Evolutionary conservation across 2,329 filamentous ascomycete genomes (phyloP), one percentile per base, ranked within the genome.

Genomic region (Chaetomiaceae sp.): DNA sequence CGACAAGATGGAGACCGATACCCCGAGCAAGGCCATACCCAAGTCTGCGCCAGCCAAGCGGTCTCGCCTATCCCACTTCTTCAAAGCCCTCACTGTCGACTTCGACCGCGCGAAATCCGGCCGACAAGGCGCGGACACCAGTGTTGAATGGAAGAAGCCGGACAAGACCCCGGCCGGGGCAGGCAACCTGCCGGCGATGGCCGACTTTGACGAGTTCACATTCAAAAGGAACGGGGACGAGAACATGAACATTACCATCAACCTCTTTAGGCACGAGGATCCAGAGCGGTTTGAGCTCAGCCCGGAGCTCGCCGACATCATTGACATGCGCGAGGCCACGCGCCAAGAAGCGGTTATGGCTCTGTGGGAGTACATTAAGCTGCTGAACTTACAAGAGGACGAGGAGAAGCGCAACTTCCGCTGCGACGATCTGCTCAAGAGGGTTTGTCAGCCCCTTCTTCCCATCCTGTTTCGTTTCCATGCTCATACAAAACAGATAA

Each of bases 201-300:
- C 81, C 36, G 88, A 94, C 60, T 95, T 97, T 60, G 93, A 96
- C 67, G 85, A 86, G 62, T 72, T 98, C 36, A 85, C 89, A 35
- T 97, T 98, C 64, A 88, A 94, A 71, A 81, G 93, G 44, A 88
- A 85, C 58, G 85, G 88, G 27, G 93, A 98, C 62, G 89, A 96
- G 64, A 96, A 95, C 58, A 75, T 86, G 56, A 95, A 96, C 62
- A 82, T 95, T 56, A 90, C 82, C 10, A 85, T 98, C 68, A 95
- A 90, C 60, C 75, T 98, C 27, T 78, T 80, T 53, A 78, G 88
- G 12, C 86, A 95, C 60, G 90, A 97, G 63, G 80, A 81, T 12
- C 89, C 88, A 0, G 91, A 97, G 64, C 79, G 89, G 46, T 96
- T 85, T 63, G 79, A 81, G 56, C 69, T 97, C 20, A 93, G 83